Evolutionary conservation across 2,329 filamentous ascomycete genomes (phyloP), one percentile per base, ranked within the genome.

Genomic region (Simplicillium aogashimaense): DNA sequence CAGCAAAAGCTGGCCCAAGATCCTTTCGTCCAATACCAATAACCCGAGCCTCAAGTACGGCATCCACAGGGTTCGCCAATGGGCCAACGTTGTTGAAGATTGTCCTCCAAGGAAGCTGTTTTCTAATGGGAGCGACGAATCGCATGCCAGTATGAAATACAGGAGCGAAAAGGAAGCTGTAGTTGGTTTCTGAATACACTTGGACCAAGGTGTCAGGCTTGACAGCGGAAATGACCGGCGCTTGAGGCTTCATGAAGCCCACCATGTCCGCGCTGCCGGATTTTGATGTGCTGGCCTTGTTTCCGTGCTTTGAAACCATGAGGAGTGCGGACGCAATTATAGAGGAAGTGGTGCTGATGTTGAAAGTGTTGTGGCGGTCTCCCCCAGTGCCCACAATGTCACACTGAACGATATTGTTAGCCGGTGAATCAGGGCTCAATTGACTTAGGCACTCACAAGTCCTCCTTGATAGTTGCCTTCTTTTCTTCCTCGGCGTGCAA

Each of bases 301-400:
- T 98, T 48, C 92, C 92, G 65, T 98, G 92, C 67, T 98, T 98
- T 49, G 85, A 86, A 42, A 95, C 74, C 53, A 94, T 73, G 29
- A 98, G 75, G 20, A 94, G 69, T 4, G 88, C 80, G 6, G 88
- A 94, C 36, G 86, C 87, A 37, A 98, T 70, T 55, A 98, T 95
- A 14, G 88, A 95, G 3, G 92, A 79, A 7, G 92, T 95, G 4
- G 92, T 98, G 51, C 84, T 92, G 58, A 98, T 90, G 62, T 98
- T 98, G 78, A 95, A 98, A 29, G 92, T 98, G 61, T 94, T 87
- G 71, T 97, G 89, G 15, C 84, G 83, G 66, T 98, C 92, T 55
- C 92, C 92, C 49, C 92, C 92, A 7, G 92, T 98, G 50, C 92
- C 92, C 43, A 98, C 92, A 58, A 98, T 97, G 61, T 98, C 92